These are phyloP conservation scores for Suillus fuscotomentosus DNA, from an alignment of 768 basidiomycete genomes.

Conservation along the genomic window DNA sequence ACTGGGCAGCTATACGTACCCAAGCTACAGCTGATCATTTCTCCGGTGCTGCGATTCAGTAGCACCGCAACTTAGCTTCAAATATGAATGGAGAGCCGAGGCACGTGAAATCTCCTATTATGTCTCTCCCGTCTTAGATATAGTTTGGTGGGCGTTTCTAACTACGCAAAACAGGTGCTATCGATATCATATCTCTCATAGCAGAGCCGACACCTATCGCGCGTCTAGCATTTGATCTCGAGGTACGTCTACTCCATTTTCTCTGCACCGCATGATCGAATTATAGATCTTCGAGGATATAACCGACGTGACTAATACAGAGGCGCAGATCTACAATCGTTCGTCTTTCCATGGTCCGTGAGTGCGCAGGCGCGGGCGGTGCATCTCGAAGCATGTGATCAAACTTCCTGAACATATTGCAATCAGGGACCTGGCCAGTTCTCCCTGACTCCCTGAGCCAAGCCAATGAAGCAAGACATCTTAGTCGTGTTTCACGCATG, in stretches of 20 bases:
- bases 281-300: neutral
- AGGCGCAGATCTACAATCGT: neutral
- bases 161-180: neutral
- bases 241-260: neutral
- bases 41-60: neutral
- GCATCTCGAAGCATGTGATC: neutral
- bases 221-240: neutral
- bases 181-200: neutral
- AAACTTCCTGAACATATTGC: neutral
- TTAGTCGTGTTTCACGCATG: constrained; percentile 2
- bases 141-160: neutral
- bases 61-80: neutral
- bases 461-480: neutral
- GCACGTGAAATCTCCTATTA: neutral
- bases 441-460: neutral
- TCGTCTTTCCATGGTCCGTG: neutral
- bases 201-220: neutral
- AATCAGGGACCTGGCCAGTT: neutral
- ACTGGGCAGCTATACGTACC: neutral
- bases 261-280: neutral
- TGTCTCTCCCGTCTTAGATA: neutral
- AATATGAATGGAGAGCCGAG: neutral
- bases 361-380: neutral
- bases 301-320: neutral
- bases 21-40: neutral